A percentile compares a stretch with the other conserved stretches of the same genome.
Conservation (phyloP, 2,329 filamentous ascomycete species). For the Claviceps lovelessii region DNA sequence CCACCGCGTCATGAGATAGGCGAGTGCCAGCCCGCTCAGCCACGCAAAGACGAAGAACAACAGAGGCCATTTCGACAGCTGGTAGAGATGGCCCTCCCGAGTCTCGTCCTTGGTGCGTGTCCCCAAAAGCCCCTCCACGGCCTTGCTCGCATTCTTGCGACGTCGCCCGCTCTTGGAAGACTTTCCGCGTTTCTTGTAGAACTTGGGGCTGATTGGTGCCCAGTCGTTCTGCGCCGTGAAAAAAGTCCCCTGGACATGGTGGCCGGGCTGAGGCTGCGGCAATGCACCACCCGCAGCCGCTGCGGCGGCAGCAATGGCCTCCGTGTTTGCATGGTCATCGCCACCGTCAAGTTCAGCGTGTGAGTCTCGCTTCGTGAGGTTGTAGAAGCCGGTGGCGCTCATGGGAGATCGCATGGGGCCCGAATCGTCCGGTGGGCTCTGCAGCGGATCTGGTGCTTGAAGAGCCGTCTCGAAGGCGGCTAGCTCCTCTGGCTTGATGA, state of each 20-base stretch:
- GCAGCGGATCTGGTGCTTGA: slow-evolving; percentile 62
- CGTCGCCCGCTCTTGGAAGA: slow-evolving; percentile 18
- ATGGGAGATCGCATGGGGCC: slow-evolving; percentile 27
- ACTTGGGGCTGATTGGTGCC: slow-evolving; percentile 69
- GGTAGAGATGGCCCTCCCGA: slow-evolving; percentile 82
- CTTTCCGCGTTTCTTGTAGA: slow-evolving; percentile 29
- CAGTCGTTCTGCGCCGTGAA: slow-evolving; percentile 92
- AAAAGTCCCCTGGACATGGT: slow-evolving; percentile 35
- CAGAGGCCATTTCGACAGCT: slow-evolving; percentile 81
- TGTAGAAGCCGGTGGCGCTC: slow-evolving; percentile 23
- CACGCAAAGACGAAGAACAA: slow-evolving; percentile 66
- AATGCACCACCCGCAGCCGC: slow-evolving; percentile 25
- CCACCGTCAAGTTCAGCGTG: slow-evolving; percentile 15
- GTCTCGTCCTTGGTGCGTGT: slow-evolving; percentile 75
- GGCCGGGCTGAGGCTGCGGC: slow-evolving; percentile 7
- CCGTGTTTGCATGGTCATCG: slow-evolving; percentile 20
- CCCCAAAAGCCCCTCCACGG: slow-evolving; percentile 28
- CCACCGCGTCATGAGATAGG: slow-evolving; percentile 67
- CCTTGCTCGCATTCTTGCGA: slow-evolving; percentile 24
- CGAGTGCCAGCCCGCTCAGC: slow-evolving; percentile 55
- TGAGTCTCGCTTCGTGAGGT: slow-evolving; percentile 29
- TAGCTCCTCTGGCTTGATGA: slow-evolving; percentile 58
- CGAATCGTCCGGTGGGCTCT: slow-evolving; percentile 42
- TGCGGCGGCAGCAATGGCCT: slow-evolving; percentile 23
- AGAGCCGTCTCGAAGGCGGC: slow-evolving; percentile 69